Evolutionary conservation across 495 filamentous ascomycete genomes (phyloP).

Genomic region (Penicillium cataractarum): DNA sequence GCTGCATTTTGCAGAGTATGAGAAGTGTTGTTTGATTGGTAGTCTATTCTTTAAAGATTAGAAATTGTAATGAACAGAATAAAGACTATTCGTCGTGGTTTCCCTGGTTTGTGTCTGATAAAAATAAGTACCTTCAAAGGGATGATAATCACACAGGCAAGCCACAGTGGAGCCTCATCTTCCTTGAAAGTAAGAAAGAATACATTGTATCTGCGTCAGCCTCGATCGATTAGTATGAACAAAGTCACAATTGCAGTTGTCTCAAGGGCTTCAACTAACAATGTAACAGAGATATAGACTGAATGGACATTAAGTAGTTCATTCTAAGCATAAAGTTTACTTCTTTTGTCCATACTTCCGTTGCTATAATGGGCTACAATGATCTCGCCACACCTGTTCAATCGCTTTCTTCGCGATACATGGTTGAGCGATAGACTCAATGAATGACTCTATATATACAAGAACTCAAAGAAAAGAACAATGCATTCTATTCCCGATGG

Average conservation of each 20-base stretch:
- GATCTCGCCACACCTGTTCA: neutral
- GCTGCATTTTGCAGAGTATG: neutral
- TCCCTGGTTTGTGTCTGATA: neutral
- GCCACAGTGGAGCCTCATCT: constrained; percentile 1
- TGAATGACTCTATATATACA: neutral
- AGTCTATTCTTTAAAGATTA: neutral
- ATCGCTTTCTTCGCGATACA: neutral
- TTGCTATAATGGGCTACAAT: neutral
- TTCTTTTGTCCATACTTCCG: neutral
- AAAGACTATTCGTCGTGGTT: neutral
- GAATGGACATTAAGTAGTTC: neutral
- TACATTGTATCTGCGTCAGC: constrained; percentile 1
- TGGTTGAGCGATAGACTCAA: neutral
- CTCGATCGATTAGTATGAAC: neutral
- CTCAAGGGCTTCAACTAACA: neutral
- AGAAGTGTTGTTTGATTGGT: neutral
- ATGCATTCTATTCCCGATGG: neutral
- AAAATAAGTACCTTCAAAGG: neutral
- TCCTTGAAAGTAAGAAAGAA: neutral
- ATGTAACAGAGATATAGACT: neutral
- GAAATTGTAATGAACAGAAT: neutral
- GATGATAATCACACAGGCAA: neutral
- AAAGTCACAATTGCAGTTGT: neutral
- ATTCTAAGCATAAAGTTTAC: neutral
- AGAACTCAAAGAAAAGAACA: neutral